These are phyloP conservation scores for Sarocladium strictum DNA, from an alignment of 2,329 filamentous ascomycete genomes.

Conservation along the genomic window DNA sequence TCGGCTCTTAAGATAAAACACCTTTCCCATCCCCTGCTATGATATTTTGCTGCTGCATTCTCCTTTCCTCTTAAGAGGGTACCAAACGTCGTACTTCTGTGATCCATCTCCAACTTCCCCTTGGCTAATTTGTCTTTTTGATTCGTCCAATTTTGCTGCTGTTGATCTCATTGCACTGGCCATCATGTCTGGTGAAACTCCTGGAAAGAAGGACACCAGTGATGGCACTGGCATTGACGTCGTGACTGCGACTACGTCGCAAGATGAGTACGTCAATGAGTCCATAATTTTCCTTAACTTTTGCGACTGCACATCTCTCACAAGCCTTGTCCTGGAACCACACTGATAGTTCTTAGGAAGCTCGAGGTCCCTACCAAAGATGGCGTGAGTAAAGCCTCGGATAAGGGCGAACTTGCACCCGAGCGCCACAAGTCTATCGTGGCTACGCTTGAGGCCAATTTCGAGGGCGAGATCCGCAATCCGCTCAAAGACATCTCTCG, in stretches of 20 bases:
- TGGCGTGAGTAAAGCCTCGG: constrained; percentile 6
- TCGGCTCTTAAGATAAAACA: neutral
- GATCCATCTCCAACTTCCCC: neutral
- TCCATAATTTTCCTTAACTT: too few species aligned
- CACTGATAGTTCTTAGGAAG: neutral
- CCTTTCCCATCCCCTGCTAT: neutral
- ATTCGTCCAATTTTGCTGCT: neutral
- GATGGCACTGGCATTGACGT: neutral
- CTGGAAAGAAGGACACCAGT: constrained; percentile 1
- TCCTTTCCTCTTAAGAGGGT: neutral
- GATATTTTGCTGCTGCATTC: neutral
- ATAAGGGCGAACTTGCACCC: constrained; percentile 10
- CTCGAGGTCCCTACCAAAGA: neutral
- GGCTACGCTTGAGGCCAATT: constrained; percentile 14
- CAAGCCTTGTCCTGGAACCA: too few species aligned
- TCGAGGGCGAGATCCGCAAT: constrained; percentile 34
- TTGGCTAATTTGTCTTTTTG: neutral
- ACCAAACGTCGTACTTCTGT: too few species aligned
- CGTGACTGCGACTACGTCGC: neutral
- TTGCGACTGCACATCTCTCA: too few species aligned
- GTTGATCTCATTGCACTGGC: neutral
- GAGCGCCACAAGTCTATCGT: constrained; percentile 7
- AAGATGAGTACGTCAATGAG: neutral
- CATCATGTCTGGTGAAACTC: neutral
- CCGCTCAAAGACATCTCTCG: constrained; percentile 44